Base-by-base conservation (phyloP, 352 stramenopile species). In the Phytopythium ostracodes region DNA sequence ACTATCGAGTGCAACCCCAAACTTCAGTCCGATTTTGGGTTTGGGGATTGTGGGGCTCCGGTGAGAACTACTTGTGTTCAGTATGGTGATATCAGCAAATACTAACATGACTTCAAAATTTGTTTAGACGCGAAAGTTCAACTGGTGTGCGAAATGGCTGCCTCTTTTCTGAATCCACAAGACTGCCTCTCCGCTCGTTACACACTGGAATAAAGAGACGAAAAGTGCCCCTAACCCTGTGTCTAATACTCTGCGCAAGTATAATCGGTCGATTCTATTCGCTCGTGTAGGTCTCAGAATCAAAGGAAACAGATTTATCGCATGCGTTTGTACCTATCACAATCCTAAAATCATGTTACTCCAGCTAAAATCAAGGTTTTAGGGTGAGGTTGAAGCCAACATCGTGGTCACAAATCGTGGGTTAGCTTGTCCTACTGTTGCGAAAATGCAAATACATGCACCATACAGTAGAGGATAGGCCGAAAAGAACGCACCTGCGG, bases 371-470 rank as follows among this genome's bases (percentile, higher is more conserved):
- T 52, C 24, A 35, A 12, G 44, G 9, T 22, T 53, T 53, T 35
- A 47, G 50, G 18, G 18, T 29, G 29, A 2, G 50, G 50, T 56
- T 42, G 50, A 38, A 56, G 27, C 31, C 50, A 43, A 42, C 50
- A 42, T 42, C 50, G 50, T 56, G 29, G 46, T 53, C 12, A 53
- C 46, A 33, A 53, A 29, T 43, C 18, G 38, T 44, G 17, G 15
- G 8, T 44, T 9, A 22, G 10, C 14, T 5, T n/a, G 38, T n/a
- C 38, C 38, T 20, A 20, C 38, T 47, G 18, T 24, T 10, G 18
- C 17, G 18, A 22, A 47, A n/a, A n/a, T n/a, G n/a, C n/a, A n/a
- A n/a, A n/a, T n/a, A n/a, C n/a, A n/a, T n/a, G n/a, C n/a, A n/a
- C n/a, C n/a, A n/a, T n/a, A n/a, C n/a, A n/a, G n/a, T n/a, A 7